Evolutionary conservation across 169 alveolate species (phyloP).

Genomic region (Plasmodium billcollinsi): DNA sequence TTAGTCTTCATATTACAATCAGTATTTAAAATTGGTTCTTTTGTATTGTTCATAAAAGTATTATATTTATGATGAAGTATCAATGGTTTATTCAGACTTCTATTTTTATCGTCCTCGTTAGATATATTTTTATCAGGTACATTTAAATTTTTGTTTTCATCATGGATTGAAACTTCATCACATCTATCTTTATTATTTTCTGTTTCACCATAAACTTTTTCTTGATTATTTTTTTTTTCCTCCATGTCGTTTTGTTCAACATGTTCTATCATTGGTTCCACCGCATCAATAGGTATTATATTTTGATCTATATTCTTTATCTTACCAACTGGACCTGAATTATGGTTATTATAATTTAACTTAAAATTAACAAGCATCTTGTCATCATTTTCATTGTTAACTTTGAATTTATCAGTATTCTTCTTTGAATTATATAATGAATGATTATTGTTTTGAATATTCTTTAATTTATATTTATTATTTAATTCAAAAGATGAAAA

Average conservation of each 20-base stretch:
- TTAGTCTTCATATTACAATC: not conserved
- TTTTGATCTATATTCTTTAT: not conserved
- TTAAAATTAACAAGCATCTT: constrained; percentile 22
- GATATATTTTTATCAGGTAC: not conserved
- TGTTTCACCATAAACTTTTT: not conserved
- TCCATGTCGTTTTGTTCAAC: not conserved
- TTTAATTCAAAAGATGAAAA: constrained; percentile 2
- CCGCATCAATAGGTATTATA: not conserved
- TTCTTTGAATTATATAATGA: constrained; percentile 5
- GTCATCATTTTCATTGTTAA: constrained; percentile 8
- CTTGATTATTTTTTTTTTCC: not conserved
- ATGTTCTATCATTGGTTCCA: too few relatives aligned
- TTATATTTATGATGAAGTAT: not conserved
- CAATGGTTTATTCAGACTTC: too few relatives aligned
- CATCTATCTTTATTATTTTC: not conserved
- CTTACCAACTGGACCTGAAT: not conserved
- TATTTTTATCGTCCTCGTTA: not conserved
- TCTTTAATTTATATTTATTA: not conserved
- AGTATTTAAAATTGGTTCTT: not conserved
- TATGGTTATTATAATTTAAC: not conserved
- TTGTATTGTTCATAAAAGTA: not conserved
- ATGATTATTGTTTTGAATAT: constrained; percentile 6
- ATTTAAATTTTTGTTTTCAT: not conserved
- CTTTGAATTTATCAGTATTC: not conserved
- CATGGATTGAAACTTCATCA: too few relatives aligned